These are phyloP conservation scores for Schizosaccharomyces lindneri DNA, from an alignment of 805 yeast genomes.

Conservation along the genomic window DNA sequence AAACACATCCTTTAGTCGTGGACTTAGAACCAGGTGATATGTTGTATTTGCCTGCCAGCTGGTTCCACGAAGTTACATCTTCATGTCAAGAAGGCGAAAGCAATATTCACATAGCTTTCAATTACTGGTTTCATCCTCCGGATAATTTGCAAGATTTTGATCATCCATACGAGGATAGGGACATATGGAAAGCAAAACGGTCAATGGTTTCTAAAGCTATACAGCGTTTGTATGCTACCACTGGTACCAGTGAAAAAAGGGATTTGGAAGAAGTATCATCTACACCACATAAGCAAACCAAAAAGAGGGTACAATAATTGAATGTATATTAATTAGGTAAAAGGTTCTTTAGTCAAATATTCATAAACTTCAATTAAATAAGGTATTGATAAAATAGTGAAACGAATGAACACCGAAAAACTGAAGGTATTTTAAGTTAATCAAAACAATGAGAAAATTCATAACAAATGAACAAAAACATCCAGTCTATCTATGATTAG, in stretches of 20 bases:
- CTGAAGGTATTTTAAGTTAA: background rate
- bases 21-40: conserved; percentile 16
- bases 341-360: background rate
- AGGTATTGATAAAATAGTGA: background rate
- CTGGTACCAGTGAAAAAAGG: background rate
- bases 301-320: too few relatives aligned
- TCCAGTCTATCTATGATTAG: background rate
- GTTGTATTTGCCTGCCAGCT: conserved; percentile 17
- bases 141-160: background rate
- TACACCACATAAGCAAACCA: background rate
- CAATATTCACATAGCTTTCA: conserved; percentile 2
- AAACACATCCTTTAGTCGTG: conserved; percentile 6
- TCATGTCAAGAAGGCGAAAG: conserved; percentile 3
- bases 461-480: background rate
- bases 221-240: background rate
- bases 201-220: background rate
- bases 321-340: background rate
- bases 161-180: background rate
- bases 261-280: background rate
- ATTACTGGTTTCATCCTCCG: conserved; percentile 3
- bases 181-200: background rate
- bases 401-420: background rate
- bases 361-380: background rate
- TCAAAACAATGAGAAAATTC: too few relatives aligned
- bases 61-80: conserved; percentile 18